These are phyloP conservation scores for Pleurotus tuoliensis DNA, from an alignment of 768 basidiomycete species.

Conservation along the genomic window DNA sequence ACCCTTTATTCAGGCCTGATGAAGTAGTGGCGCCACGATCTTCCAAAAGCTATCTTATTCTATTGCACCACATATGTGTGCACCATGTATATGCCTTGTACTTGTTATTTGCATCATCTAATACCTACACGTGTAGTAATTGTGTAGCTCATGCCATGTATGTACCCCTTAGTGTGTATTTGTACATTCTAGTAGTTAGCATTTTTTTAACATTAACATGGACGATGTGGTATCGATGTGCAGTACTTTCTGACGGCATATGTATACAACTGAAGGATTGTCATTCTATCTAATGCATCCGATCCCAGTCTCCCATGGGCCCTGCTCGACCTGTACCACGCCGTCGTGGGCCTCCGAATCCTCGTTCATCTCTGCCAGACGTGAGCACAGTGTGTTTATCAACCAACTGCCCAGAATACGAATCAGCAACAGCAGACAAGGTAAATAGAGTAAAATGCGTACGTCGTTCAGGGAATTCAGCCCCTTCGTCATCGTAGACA, in stretches of 20 bases:
- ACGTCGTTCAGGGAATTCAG: slow-evolving; percentile 88
- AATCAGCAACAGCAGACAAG: slow-evolving; percentile 6
- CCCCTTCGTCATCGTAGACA: slow-evolving; percentile 86
- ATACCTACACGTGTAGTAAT: too few species aligned
- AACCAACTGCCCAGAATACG: slow-evolving; percentile 11
- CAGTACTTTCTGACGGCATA: too few species aligned
- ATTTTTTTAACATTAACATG: too few species aligned
- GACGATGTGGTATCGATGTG: too few species aligned
- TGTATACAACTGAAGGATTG: too few species aligned
- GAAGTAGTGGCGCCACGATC: neutral
- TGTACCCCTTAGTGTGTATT: too few species aligned
- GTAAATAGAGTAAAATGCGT: slow-evolving; percentile 23
- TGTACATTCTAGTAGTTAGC: too few species aligned
- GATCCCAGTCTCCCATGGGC: slow-evolving; percentile 4
- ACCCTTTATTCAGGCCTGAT: neutral
- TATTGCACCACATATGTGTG: too few species aligned
- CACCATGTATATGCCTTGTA: too few species aligned
- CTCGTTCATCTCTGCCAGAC: slow-evolving; percentile 8
- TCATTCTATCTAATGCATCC: neutral
- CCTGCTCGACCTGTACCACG: neutral
- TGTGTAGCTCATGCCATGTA: too few species aligned
- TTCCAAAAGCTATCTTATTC: neutral
- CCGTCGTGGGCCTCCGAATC: neutral
- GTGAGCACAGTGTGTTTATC: slow-evolving; percentile 11
- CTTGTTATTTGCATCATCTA: too few species aligned